These are phyloP conservation scores for Neurospora sp. DNA, from an alignment of 495 filamentous ascomycete species.

Conservation along the genomic window DNA sequence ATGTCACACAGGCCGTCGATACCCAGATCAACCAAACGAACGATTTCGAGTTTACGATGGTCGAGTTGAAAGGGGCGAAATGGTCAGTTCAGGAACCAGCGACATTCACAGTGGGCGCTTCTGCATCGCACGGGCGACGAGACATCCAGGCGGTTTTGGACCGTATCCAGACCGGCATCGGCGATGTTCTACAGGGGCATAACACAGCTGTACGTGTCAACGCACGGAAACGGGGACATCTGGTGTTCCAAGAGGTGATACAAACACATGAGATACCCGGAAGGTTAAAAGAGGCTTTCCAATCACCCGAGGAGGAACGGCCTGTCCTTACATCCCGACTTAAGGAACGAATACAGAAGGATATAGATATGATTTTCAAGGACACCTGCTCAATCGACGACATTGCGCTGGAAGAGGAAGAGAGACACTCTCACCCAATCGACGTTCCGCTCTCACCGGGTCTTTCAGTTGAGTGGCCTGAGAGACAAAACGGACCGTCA, in stretches of 20 bases:
- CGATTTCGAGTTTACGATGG: constrained; percentile 32
- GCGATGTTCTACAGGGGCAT: constrained; percentile 34
- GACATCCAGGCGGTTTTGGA: constrained; percentile 33
- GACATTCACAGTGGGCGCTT: constrained; percentile 22
- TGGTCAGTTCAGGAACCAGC: constrained; percentile 31
- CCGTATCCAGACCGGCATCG: constrained; percentile 34
- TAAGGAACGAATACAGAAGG: constrained; percentile 27
- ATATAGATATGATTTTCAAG: constrained; percentile 34
- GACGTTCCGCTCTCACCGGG: neutral
- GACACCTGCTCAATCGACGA: constrained; percentile 35
- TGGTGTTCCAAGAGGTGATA: constrained; percentile 36
- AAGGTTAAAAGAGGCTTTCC: constrained; percentile 7
- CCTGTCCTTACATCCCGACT: constrained; percentile 19
- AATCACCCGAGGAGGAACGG: constrained; percentile 13
- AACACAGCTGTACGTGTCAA: constrained; percentile 31
- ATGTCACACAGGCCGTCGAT: constrained; percentile 23
- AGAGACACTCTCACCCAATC: constrained; percentile 3
- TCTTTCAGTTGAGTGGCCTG: neutral
- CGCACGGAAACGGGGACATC: constrained; percentile 35
- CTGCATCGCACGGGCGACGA: constrained; percentile 23
- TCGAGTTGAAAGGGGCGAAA: constrained; percentile 28
- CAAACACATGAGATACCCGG: constrained; percentile 26
- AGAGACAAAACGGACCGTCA: constrained; percentile 8
- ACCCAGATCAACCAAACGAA: constrained; percentile 22
- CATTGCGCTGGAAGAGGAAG: constrained; percentile 19